A percentile compares a stretch with the other conserved stretches of the same genome.
Conservation (phyloP, 2,329 filamentous ascomycete species). For the Hymenoscyphus repandus region DNA sequence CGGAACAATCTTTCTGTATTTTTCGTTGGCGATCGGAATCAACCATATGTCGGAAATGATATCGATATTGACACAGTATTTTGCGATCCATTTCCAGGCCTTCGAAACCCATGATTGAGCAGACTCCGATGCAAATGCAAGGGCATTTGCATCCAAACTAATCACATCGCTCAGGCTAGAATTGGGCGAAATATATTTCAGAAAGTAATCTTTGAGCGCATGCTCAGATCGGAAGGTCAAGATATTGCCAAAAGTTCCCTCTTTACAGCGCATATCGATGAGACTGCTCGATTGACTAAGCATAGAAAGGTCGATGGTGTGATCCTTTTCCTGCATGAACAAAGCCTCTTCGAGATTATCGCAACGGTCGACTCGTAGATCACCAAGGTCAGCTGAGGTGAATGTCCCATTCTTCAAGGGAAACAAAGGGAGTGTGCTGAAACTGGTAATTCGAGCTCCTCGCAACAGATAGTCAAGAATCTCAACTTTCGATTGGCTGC, state of each 20-base stretch:
- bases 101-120: too few relatives aligned
- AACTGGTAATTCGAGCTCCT: not conserved
- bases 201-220: too few relatives aligned
- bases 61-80: slow-evolving; percentile 11
- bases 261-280: too few relatives aligned
- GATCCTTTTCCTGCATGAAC: too few relatives aligned
- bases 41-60: slow-evolving; percentile 23
- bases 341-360: too few relatives aligned
- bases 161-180: slow-evolving; percentile 8
- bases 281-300: too few relatives aligned
- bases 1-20: slow-evolving; percentile 19
- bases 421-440: slow-evolving; percentile 8
- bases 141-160: slow-evolving; percentile 4
- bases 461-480: slow-evolving; percentile 9
- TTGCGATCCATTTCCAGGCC: slow-evolving; percentile 18
- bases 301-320: too few relatives aligned
- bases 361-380: slow-evolving; percentile 14
- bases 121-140: too few relatives aligned
- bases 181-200: too few relatives aligned
- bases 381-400: slow-evolving; percentile 11
- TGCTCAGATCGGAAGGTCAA: too few relatives aligned
- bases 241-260: too few relatives aligned
- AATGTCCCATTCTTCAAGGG: slow-evolving; percentile 22
- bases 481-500: not conserved
- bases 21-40: slow-evolving; percentile 22